These are phyloP conservation scores for Ogataea paraovalis DNA, from an alignment of 805 yeast species.

Conservation along the genomic window DNA sequence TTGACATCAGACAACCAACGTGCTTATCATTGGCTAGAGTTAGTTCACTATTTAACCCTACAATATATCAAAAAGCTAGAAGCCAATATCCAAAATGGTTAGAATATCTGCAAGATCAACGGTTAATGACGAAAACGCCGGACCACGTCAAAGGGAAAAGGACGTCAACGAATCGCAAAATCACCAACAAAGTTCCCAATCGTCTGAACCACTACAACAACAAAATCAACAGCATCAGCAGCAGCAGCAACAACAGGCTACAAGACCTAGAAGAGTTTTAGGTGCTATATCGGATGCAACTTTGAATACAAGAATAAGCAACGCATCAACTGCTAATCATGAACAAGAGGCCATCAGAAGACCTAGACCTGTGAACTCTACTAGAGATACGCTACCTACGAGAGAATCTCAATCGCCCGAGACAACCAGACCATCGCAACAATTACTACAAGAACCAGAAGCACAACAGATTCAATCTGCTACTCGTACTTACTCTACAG, in stretches of 20 bases:
- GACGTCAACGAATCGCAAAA: neutral
- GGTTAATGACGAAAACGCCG: constrained; percentile 25
- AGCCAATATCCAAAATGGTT: constrained; percentile 12
- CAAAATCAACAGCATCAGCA: neutral
- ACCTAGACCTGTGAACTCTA: neutral
- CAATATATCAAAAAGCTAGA: neutral
- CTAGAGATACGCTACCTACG: neutral
- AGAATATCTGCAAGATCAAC: constrained; percentile 16
- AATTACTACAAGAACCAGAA: neutral
- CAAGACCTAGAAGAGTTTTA: constrained; percentile 23
- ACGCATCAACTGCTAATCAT: neutral
- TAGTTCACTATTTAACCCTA: neutral
- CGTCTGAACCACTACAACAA: neutral
- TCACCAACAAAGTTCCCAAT: constrained; percentile 1
- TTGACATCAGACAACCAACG: neutral
- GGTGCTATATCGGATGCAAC: constrained; percentile 28
- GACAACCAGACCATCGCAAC: neutral
- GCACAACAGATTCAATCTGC: neutral
- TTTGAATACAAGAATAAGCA: constrained; percentile 15
- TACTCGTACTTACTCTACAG: no score
- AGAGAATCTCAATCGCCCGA: constrained; percentile 2
- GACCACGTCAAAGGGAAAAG: constrained; percentile 1
- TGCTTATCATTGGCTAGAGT: constrained; percentile 1
- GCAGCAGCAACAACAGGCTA: constrained; percentile 4
- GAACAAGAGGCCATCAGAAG: neutral